Evolutionary conservation across 2,329 filamentous ascomycete species (phyloP).

Genomic region (Colletotrichum incanum): DNA sequence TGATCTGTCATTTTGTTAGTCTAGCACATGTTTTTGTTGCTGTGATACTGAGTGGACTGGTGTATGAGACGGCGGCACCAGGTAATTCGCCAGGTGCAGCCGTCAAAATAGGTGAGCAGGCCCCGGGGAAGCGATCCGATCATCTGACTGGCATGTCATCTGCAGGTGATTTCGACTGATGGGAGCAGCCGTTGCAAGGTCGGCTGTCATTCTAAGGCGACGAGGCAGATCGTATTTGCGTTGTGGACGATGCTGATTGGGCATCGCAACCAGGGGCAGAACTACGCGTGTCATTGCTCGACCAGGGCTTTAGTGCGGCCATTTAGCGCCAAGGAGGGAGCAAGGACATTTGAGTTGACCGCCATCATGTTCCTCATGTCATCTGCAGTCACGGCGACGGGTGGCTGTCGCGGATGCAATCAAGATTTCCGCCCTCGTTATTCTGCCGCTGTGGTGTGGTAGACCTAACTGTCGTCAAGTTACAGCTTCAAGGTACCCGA

Average conservation of each 20-base stretch:
- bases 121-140: slow-evolving; percentile 42
- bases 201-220: slow-evolving; percentile 15
- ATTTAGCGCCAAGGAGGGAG: slow-evolving; percentile 28
- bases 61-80: not conserved
- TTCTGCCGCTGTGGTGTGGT: slow-evolving; percentile 7
- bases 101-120: slow-evolving; percentile 24
- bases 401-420: slow-evolving; percentile 35
- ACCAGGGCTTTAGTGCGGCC: slow-evolving; percentile 32
- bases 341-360: slow-evolving; percentile 19
- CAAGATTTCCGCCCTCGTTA: slow-evolving; percentile 5
- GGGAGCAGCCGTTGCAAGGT: slow-evolving; percentile 36
- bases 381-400: slow-evolving; percentile 27
- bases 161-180: slow-evolving; percentile 37
- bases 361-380: slow-evolving; percentile 26
- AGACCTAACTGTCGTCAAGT: not conserved
- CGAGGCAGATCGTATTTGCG: slow-evolving; percentile 5
- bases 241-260: slow-evolving; percentile 34
- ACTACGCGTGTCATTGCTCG: slow-evolving; percentile 33
- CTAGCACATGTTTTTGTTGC: slow-evolving; percentile 13
- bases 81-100: slow-evolving; percentile 23
- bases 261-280: slow-evolving; percentile 1
- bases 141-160: slow-evolving; percentile 31
- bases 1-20: slow-evolving; percentile 37
- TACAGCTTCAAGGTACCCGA: slow-evolving; percentile 4
- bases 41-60: slow-evolving; percentile 9